Evolutionary conservation across 495 filamentous ascomycete genomes (phyloP).

Genomic region (Aspergillus funiculosus): DNA sequence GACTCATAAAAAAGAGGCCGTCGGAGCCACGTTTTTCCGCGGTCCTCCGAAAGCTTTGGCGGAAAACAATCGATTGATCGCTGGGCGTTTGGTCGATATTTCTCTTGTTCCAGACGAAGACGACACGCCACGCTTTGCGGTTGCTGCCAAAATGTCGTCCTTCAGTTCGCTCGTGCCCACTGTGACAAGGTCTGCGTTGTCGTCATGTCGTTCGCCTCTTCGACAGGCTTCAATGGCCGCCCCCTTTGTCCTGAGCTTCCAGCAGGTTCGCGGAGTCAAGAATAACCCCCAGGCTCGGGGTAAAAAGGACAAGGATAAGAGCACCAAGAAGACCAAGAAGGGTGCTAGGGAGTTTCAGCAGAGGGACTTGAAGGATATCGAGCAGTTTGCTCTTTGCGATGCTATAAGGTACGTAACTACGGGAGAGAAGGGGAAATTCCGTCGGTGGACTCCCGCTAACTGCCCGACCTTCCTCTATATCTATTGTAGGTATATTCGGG

Average conservation of each 20-base stretch:
- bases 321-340: slow-evolving; percentile 67
- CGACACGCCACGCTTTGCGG: too few species aligned
- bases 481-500: slow-evolving; percentile 70
- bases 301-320: slow-evolving; percentile 48
- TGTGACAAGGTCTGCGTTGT: slow-evolving; percentile 35
- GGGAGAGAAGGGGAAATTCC: too few species aligned
- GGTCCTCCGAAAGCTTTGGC: slow-evolving; percentile 11
- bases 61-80: slow-evolving; percentile 20
- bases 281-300: slow-evolving; percentile 29
- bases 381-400: slow-evolving; percentile 78
- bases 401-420: slow-evolving; percentile 97
- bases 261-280: slow-evolving; percentile 38
- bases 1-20: slow-evolving; percentile 16
- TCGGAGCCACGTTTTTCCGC: slow-evolving; percentile 36
- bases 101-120: too few species aligned
- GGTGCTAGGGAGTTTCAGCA: slow-evolving; percentile 55
- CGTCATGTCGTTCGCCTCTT: slow-evolving; percentile 32
- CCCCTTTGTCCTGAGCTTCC: slow-evolving; percentile 29
- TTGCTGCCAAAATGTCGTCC: too few species aligned
- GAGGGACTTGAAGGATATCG: slow-evolving; percentile 52
- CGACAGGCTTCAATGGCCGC: slow-evolving; percentile 28
- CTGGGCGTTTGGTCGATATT: too few species aligned
- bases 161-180: slow-evolving; percentile 35
- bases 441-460: too few species aligned
- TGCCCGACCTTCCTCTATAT: too few species aligned